Evolutionary conservation across 2,329 filamentous ascomycete genomes (phyloP), one percentile per base, ranked within the genome.

Genomic region (Nigrospora oryzae): DNA sequence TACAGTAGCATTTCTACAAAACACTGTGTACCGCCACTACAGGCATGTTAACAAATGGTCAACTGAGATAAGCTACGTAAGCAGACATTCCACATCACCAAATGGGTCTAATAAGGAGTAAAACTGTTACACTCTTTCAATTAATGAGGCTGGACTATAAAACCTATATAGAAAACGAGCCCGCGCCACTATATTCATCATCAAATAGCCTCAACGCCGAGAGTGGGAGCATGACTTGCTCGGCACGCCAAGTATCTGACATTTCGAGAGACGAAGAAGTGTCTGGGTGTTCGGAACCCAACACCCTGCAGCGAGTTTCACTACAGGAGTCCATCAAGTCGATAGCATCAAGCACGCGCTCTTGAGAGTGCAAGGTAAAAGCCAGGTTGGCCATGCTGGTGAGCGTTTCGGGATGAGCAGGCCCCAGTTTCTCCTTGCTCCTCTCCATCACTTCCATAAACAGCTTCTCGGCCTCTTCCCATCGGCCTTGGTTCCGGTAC

Each of bases 321-420:
- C 35, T 10, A 43, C 33, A 43, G 17, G 35, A 31, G 16, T 34
- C 15, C 17, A 43, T 43, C 13, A 43, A 43, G 10, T 11, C 17
- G 30, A 43, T 17, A 43, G 40, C 40, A 23, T 43, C 33, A 11
- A 12, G n/a, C 13, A 15, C 11, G 13, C 34, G 33, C 13, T 34
- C 32, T 43, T 30, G 35, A 15, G 3, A 3, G 13, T 30, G 8
- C 6, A 3, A 39, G 12, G 36, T 44, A 39, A 14, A 38, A n/a
- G 42, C 42, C 13, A 47, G 46, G 8, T 42, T 47, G 30, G 8
- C 16, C 31, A 46, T 46, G 41, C 45, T 46, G 32, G 19, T 40
- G 3, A 46, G 41, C 40, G 45, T 46, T 32, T 14, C 3, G 13
- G 41, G 41, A 44, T 44, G 37, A 34, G 35, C 38, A 3, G 14